A percentile compares a stretch with the other conserved stretches of the same genome.
phyloP scores from a whole-genome alignment of 2,329 filamentous ascomycete species.

The Stachybotrys elegans region DNA sequence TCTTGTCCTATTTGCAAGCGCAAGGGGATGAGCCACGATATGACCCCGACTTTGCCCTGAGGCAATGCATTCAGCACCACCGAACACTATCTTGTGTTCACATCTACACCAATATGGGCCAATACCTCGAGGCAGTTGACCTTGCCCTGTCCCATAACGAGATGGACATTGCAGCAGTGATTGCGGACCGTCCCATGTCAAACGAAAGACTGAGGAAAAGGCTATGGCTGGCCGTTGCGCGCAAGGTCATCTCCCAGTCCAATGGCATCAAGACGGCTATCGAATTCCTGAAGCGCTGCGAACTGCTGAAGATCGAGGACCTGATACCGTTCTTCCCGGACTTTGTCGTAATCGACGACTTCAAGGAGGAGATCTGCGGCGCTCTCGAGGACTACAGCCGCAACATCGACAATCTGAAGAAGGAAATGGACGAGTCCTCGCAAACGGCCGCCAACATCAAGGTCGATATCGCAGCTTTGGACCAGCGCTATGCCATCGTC shows the following conservation, averaged over 20 bases:
- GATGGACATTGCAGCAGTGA: constrained; percentile 81
- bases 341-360: constrained; percentile 97
- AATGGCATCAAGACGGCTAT: constrained; percentile 90
- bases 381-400: constrained; percentile 91
- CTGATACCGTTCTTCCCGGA: constrained; percentile 98
- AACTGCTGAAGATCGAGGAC: constrained; percentile 90
- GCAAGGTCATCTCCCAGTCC: constrained; percentile 83
- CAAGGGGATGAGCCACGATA: constrained; percentile 84
- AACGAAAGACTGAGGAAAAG: constrained; percentile 82
- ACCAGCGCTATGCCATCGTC: constrained; percentile 90
- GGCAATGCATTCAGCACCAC: constrained; percentile 90
- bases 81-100: constrained; percentile 93
- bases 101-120: constrained; percentile 94
- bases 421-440: constrained; percentile 93
- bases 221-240: constrained; percentile 90
- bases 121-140: constrained; percentile 89
- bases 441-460: constrained; percentile 88
- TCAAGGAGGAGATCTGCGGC: constrained; percentile 95
- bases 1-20: constrained; percentile 84
- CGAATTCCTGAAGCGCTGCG: constrained; percentile 86
- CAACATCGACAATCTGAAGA: constrained; percentile 81
- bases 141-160: constrained; percentile 86
- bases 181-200: constrained; percentile 80
- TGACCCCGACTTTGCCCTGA: constrained; percentile 92
- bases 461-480: constrained; percentile 77